A percentile compares a stretch with the other conserved stretches of the same genome.
Conservation (phyloP, 2,329 filamentous ascomycete genomes). For the Sordariomycetes sp. region DNA sequence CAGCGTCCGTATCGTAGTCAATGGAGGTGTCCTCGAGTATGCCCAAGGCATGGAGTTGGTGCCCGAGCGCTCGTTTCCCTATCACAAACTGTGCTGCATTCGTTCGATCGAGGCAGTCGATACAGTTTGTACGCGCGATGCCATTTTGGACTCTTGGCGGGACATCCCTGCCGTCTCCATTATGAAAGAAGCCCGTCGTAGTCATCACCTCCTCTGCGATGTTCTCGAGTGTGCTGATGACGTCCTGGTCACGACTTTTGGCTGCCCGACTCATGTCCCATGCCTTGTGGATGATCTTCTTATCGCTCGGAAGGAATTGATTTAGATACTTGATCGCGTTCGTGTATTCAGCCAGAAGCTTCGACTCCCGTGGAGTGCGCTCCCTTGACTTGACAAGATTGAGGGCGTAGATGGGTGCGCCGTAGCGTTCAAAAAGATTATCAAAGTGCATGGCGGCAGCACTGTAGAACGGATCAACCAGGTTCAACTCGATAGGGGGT, state of each 20-base stretch:
- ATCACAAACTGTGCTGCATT: conserved; percentile 98
- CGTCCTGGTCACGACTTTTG: conserved; percentile 83
- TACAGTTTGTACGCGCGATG: conserved; percentile 89
- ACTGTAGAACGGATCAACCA: conserved; percentile 93
- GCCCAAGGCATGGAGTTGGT: conserved; percentile 84
- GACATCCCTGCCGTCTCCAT: conserved; percentile 59
- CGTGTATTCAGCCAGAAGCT: conserved; percentile 77
- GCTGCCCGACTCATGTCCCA: conserved; percentile 98
- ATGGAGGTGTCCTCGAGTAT: conserved; percentile 68
- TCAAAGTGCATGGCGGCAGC: conserved; percentile 92
- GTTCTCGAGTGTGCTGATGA: conserved; percentile 79
- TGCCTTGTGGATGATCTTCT: conserved; percentile 84
- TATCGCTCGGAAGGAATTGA: conserved; percentile 72
- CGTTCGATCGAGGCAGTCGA: conserved; percentile 92
- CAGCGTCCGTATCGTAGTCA: conserved; percentile 88
- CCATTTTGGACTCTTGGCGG: conserved; percentile 72
- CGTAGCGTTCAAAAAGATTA: conserved; percentile 85
- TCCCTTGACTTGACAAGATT: conserved; percentile 88
- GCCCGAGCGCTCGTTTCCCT: conserved; percentile 81
- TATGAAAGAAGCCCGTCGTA: conserved; percentile 88
- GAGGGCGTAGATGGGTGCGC: conserved; percentile 79
- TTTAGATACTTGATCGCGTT: conserved; percentile 85
- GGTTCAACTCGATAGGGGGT: conserved; percentile 85
- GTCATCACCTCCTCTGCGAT: conserved; percentile 81
- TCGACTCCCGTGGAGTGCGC: conserved; percentile 79